Evolutionary conservation across 257 asterid genomes (phyloP), one percentile per base, ranked within the genome.

Genomic region (Avicennia marina): DNA sequence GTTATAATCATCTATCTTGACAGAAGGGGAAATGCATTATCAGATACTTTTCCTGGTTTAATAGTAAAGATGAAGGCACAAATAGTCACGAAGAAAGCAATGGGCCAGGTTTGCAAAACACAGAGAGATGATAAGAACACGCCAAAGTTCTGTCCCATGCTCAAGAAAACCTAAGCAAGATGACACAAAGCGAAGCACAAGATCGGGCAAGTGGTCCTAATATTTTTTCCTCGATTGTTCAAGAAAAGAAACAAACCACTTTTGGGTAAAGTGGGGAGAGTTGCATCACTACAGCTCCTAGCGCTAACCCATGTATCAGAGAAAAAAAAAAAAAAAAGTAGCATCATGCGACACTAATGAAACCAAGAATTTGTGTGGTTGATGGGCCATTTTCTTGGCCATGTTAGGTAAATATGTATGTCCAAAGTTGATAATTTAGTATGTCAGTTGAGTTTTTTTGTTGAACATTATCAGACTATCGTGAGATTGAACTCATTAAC

Each of bases 91-190:
- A 17, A 34, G 18, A 13, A 15, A 43, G 53, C 51, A 42, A 15
- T 6, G 16, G 52, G 26, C 15, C 52, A 12, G 15, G 6, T 22
- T 17, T 42, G 16, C 11, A 19, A 54, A 19, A 34, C 8, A 51
- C 7, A 24, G 2, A 31, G 12, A 20, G 45, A 21, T 20, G 26
- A 53, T 36, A 22, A 36, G 60, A 50, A 51, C n/a, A n/a, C n/a
- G n/a, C n/a, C n/a, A 11, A 40, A 60, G 2, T 53, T 67, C 16
- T 68, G 73, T 68, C 64, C 40, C 21, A 25, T 22, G 42, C 67
- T 49, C 54, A 47, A 25, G 13, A 34, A 43, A 56, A 22, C 4
- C 15, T 51, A 40, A 52, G 32, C 44, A 6, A 51, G 40, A 16
- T 10, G 46, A 31, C 20, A 43, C 31, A 26, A 13, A 32, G 11